Conservation (phyloP, 169 alveolate genomes). For the Babesia ovata region DNA sequence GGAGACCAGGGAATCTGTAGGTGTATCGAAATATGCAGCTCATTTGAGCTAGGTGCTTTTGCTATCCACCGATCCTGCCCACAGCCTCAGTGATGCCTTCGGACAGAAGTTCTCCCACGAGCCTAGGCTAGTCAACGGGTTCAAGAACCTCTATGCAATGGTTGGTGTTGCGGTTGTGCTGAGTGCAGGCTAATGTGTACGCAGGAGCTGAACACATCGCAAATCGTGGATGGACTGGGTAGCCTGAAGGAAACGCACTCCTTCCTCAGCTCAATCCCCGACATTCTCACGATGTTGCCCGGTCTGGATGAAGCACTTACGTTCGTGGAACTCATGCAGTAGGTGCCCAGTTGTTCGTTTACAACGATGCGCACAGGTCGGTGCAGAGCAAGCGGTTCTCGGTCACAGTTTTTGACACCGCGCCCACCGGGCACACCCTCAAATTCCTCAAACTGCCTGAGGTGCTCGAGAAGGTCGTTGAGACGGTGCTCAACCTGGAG, state of each 20-base stretch:
- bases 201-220: slow-evolving; percentile 91
- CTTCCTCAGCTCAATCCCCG: slow-evolving; percentile 82
- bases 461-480: slow-evolving; percentile 91
- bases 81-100: slow-evolving; percentile 97
- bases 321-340: slow-evolving; percentile 93
- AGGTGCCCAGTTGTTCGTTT: slow-evolving; percentile 24
- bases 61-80: slow-evolving; percentile 99
- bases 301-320: slow-evolving; percentile 99
- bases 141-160: slow-evolving; percentile 93
- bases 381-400: slow-evolving; percentile 92
- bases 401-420: slow-evolving; percentile 97
- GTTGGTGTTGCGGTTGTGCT: slow-evolving; percentile 6
- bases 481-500: slow-evolving; percentile 87
- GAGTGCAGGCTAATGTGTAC: neutral
- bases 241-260: slow-evolving; percentile 70
- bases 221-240: slow-evolving; percentile 76
- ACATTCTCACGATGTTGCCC: slow-evolving; percentile 93
- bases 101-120: slow-evolving; percentile 92
- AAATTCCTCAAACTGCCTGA: slow-evolving; percentile 95
- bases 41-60: slow-evolving; percentile 87
- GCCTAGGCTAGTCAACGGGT: slow-evolving; percentile 93
- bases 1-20: slow-evolving; percentile 90
- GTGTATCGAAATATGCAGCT: neutral
- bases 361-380: slow-evolving; percentile 67
- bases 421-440: slow-evolving; percentile 99